These are phyloP conservation scores for Asclepias syriaca DNA, from an alignment of 257 asterid species.

Conservation along the genomic window DNA sequence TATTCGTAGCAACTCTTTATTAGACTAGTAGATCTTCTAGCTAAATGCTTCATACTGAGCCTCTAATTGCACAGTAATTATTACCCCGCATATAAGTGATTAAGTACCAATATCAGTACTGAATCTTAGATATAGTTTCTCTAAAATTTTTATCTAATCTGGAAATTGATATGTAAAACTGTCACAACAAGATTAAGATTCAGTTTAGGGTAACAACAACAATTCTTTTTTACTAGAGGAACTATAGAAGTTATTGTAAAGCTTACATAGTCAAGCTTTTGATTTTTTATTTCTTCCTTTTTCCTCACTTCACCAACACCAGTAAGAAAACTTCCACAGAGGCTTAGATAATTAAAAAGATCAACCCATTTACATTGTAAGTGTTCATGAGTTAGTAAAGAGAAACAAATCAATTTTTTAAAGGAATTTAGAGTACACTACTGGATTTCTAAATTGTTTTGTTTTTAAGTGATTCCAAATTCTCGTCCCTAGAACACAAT, in stretches of 20 bases:
- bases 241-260: background rate
- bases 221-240: background rate
- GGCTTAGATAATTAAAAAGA: background rate
- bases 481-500: too few relatives aligned
- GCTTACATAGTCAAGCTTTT: background rate
- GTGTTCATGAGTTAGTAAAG: too few relatives aligned
- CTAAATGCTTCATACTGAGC: background rate
- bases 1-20: background rate
- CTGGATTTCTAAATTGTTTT: too few relatives aligned
- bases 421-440: too few relatives aligned
- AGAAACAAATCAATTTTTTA: too few relatives aligned
- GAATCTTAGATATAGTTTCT: background rate
- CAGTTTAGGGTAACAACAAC: background rate
- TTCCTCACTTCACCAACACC: background rate
- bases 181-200: background rate
- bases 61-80: too few relatives aligned
- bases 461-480: too few relatives aligned
- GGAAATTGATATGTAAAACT: background rate
- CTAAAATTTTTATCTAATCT: background rate
- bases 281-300: too few relatives aligned
- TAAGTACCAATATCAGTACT: too few relatives aligned
- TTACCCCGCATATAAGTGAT: too few relatives aligned
- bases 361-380: background rate
- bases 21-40: background rate
- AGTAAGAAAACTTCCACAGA: background rate